A percentile compares a stretch with the other conserved stretches of the same genome.
Conservation (phyloP, 2,329 filamentous ascomycete species). For the Penicillium frequentans region DNA sequence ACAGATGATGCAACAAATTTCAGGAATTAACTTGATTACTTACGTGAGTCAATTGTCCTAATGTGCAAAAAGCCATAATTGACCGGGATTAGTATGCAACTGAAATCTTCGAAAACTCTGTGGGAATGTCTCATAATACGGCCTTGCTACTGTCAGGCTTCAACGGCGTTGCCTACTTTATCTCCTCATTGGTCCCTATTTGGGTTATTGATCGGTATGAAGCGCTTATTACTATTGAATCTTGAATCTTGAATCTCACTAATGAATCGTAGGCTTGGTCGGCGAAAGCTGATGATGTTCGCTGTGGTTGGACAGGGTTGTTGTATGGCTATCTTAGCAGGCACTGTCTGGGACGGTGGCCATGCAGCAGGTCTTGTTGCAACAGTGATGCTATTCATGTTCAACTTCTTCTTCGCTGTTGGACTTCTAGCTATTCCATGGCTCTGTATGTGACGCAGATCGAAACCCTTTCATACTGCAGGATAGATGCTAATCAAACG, state of each 20-base stretch:
- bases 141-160: conserved; percentile 35
- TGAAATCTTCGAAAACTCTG: conserved; percentile 47
- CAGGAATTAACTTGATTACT: conserved; percentile 31
- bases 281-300: conserved; percentile 61
- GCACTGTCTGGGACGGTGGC: conserved; percentile 43
- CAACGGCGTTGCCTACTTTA: conserved; percentile 47
- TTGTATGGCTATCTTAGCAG: conserved; percentile 51
- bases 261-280: conserved; percentile 39
- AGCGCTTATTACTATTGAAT: not conserved
- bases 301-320: conserved; percentile 52
- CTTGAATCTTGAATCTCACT: not conserved
- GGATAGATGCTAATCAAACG: conserved; percentile 18
- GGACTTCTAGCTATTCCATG: conserved; percentile 49
- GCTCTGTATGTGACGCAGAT: conserved; percentile 25
- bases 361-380: conserved; percentile 44
- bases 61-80: not conserved
- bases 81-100: conserved; percentile 32
- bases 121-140: conserved; percentile 44
- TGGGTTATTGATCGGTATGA: conserved; percentile 37
- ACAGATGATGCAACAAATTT: conserved; percentile 36
- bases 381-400: conserved; percentile 54
- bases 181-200: conserved; percentile 39
- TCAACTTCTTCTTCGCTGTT: conserved; percentile 56
- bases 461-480: not conserved
- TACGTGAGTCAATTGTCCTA: conserved; percentile 17